Base-by-base conservation (phyloP, 768 basidiomycete genomes). In the Mycena leptocephala region DNA sequence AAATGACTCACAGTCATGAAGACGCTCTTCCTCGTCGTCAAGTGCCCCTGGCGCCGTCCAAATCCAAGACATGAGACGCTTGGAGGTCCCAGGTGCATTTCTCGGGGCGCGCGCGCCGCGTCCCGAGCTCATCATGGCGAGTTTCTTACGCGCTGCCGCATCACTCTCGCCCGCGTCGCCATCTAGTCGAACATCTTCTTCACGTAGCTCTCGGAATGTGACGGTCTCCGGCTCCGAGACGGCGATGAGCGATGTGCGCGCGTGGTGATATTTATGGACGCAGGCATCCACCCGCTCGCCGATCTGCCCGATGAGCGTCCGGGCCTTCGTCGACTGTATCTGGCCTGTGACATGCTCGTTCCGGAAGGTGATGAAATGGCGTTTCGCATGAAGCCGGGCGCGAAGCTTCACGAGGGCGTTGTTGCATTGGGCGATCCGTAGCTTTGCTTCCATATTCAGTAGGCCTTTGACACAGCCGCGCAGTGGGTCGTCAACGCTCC, bases 361-460 rank as follows among this genome's bases (percentile, higher is more conserved):
- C 2, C 53, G 67, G 72, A 78, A 81, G 9, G 72, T 53, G 18
- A 83, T 72, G 43, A 82, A 69, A 16, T 76, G 74, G 2, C 71
- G 71, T 59, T 82, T 82, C 7, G 79, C 59, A 28, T 76, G 70
- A 5, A 83, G 74, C 16, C 76, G 74, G 32, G 73, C 73, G 5
- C 79, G 79, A 18, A 84, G 37, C 14, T 64, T 41, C 22, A 67
- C 68, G 5, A 84, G 79, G 1, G 75, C 37, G 64, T 82, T 79
- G 30, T 62, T n/a, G 67, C 80, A 80, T 43, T 81, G 81, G 4
- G 79, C 78, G 16, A 46, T 39, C 0, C 79, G 74, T 14, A 82
- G 76, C 37, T 75, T 55, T 3, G 58, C 79, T 67, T 84, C 83
- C 35, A 80, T 76, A 3, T 71, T 51, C 2, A 72, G 28, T 9